Base-by-base conservation (phyloP, 2,329 filamentous ascomycete species). In the Pezicula neosporulosa region DNA sequence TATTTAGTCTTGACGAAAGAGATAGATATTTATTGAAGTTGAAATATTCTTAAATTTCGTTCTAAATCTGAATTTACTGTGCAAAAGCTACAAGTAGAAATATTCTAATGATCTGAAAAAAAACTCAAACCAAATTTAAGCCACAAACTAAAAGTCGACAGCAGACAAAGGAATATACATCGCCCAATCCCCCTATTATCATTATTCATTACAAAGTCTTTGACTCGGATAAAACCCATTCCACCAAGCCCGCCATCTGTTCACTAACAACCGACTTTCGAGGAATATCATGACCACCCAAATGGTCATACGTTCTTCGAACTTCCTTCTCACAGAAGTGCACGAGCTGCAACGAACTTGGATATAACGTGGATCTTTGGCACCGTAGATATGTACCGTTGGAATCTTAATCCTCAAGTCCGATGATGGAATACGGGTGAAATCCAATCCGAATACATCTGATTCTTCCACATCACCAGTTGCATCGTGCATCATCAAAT, bases 281-380 rank as follows among this genome's bases (percentile, higher is more conserved):
- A 8, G 72, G 72, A 53, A 74, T 71, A 52, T 74, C 71, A 66
- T 74, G 72, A 0, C 72, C 72, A 6, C 71, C 71, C 0, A 61
- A 63, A 60, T 74, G 71, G 51, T 73, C 62, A 57, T 64, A 74
- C 4, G 57, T 56, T 27, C 57, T 64, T 21, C 66, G 61, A n/a
- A 52, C 62, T 3, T 49, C 49, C 10, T 60, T 51, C 30, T 67
- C 63, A 48, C 68, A 71, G 19, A 72, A 56, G 6, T 63, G 63
- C 27, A 64, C 63, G 16, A 74, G 48, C 51, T 71, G 70, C 49
- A 73, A 52, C 1, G 68, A 63, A 4, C 71, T 63, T 2, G 61
- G 56, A 54, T 65, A 71, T 33, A n/a, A n/a, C 70, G 57, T 15
- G 72, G 72, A 59, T 74, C 72, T 49, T 68, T 72, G 1, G 49